phyloP scores from a whole-genome alignment of 2,329 filamentous ascomycete genomes.

The Huntiella moniliformis region DNA sequence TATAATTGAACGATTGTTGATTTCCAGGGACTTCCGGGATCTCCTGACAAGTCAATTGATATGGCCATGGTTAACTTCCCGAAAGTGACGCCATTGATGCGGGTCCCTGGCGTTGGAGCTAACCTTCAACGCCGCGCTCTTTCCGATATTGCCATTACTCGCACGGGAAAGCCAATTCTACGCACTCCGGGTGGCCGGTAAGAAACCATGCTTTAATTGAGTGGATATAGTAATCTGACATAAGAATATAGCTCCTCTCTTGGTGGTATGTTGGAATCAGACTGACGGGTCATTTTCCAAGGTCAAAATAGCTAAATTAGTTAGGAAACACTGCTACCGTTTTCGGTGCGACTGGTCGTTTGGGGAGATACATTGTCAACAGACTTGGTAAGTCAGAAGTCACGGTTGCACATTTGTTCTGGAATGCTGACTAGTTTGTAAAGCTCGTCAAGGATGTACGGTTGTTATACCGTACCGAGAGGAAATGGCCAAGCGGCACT shows the following conservation, averaged over 20 bases:
- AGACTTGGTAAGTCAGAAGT: slow-evolving; percentile 45
- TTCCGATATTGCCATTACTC: slow-evolving; percentile 80
- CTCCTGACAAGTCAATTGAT: no score
- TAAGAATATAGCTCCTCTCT: slow-evolving; percentile 50
- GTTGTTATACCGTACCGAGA: slow-evolving; percentile 88
- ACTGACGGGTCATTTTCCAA: neutral
- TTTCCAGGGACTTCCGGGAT: no score
- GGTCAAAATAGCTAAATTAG: neutral
- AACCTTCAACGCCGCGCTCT: slow-evolving; percentile 26
- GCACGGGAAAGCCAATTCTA: slow-evolving; percentile 90
- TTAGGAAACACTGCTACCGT: slow-evolving; percentile 88
- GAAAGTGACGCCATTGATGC: no score
- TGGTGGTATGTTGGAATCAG: slow-evolving; percentile 46
- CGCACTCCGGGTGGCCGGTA: slow-evolving; percentile 79
- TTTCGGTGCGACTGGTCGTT: slow-evolving; percentile 89
- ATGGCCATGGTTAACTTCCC: no score
- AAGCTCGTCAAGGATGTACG: slow-evolving; percentile 82
- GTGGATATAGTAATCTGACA: slow-evolving; percentile 15
- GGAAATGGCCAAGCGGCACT: slow-evolving; percentile 92
- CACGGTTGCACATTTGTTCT: no score
- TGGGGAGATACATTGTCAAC: slow-evolving; percentile 96
- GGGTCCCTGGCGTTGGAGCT: no score
- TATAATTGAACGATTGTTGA: no score
- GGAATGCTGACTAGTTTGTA: neutral
- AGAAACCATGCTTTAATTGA: slow-evolving; percentile 17